Evolutionary conservation across 208 protist species (phyloP).

Genomic region (Wallacemonas collosoma): DNA sequence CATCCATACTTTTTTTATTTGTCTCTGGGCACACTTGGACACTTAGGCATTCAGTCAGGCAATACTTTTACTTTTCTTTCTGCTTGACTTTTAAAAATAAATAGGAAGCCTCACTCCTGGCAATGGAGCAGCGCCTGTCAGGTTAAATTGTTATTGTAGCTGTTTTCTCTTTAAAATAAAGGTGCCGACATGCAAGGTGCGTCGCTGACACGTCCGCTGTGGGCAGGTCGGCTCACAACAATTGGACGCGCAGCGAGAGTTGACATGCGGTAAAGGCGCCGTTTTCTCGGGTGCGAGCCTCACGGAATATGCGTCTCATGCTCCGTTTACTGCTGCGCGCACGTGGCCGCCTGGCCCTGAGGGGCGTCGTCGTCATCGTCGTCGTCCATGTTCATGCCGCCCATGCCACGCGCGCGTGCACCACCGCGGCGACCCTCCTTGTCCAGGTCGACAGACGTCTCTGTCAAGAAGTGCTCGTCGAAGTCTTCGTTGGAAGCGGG

Average conservation of each 20-base stretch:
- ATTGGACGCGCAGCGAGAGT: no score
- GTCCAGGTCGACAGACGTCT: constrained; percentile 79
- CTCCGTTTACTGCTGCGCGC: constrained; percentile 73
- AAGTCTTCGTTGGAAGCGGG: constrained; percentile 31
- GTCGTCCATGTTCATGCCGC: constrained; percentile 45
- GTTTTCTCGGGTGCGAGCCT: no score
- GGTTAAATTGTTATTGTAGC: no score
- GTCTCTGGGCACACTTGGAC: not conserved
- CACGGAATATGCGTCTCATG: not conserved
- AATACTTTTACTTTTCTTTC: not conserved
- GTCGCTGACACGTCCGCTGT: no score
- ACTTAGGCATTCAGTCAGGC: no score
- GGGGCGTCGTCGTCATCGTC: constrained; percentile 69
- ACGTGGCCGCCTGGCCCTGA: constrained; percentile 62
- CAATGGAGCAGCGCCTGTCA: no score
- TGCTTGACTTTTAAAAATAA: no score
- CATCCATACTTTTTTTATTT: constrained; percentile 19
- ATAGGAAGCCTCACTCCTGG: no score
- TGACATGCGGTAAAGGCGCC: no score
- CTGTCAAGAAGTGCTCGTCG: constrained; percentile 54
- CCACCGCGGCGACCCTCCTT: constrained; percentile 54
- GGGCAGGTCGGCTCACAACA: no score
- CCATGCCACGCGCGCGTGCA: constrained; percentile 7
- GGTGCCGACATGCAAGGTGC: no score
- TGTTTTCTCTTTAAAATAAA: no score